Base-by-base conservation (phyloP, 305 asterid species). In the Solanum hybrid region DNA sequence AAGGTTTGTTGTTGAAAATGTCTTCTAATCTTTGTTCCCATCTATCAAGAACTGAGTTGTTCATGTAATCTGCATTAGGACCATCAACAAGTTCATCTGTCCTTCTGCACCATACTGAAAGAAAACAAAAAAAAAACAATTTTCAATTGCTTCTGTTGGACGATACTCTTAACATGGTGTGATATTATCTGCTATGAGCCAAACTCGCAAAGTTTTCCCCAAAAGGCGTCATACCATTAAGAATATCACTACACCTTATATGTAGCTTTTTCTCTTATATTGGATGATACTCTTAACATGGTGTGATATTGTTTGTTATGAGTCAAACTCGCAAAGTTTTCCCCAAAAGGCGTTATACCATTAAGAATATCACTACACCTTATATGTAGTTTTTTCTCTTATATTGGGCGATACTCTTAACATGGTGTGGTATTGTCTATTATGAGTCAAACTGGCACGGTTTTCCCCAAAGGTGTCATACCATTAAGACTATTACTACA, bases 41-140 rank as follows among this genome's bases (percentile, higher is more conserved):
- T 89, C 98, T 88, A 51, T 96, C 95, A 89, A 95, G 98, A 87
- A 89, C 96, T 16, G 91, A 86, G 8, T 96, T 91, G 91, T 87
- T 94, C 17, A 94, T 88, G 84, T 94, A 91, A 51, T 22, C 90
- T 0, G 98, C 96, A 31, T 94, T 95, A 1, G 98, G 98, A 7
- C 98, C 98, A 90, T 96, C 98, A 14, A 96, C 98, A 38, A 96
- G 56, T 85, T 96, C 98, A 91, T 96, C 98, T 0, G 98, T 95
- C 88, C 98, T 95, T 91, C 98, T 94, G 89, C 98, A 95, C 98
- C 98, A 96, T 51, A 96, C 98, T 96, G 93, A 86, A 92, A 32
- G 10, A 34, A 29, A 12, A 51, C 11, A 10, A 13, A 17, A 22
- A 87, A 1, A 17, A 1, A 20, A 56, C 69, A 79, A 77, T 29